Percentiles rank a stretch among this genome's conserved stretches.
Conservation (phyloP, 345 rosid genomes). For the Hevea brasiliensis region DNA sequence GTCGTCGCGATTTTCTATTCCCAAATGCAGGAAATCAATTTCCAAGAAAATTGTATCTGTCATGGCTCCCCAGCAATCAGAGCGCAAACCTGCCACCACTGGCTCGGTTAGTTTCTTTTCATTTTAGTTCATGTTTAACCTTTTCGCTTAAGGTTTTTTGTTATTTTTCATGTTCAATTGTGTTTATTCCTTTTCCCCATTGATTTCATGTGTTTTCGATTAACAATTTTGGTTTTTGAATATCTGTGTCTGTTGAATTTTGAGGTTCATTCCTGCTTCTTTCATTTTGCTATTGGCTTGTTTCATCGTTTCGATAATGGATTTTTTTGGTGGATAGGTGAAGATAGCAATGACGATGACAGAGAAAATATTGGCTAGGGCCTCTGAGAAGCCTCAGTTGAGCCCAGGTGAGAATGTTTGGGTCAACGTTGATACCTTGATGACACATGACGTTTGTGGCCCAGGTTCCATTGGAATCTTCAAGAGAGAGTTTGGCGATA, state of each 20-base stretch:
- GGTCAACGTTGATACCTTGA: constrained; percentile 86
- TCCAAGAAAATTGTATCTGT: constrained; percentile 67
- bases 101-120: constrained; percentile 45
- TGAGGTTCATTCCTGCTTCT: no score
- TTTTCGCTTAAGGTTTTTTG: no score
- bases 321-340: constrained; percentile 46
- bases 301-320: not conserved
- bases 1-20: constrained; percentile 42
- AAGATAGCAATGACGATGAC: constrained; percentile 96
- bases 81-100: constrained; percentile 69
- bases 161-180: not conserved
- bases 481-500: constrained; percentile 82
- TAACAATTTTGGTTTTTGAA: not conserved
- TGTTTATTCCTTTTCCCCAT: not conserved
- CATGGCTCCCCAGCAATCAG: constrained; percentile 72
- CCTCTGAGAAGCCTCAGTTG: constrained; percentile 68
- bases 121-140: not conserved
- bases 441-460: constrained; percentile 98
- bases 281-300: not conserved
- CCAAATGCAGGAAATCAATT: constrained; percentile 50
- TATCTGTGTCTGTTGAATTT: not conserved
- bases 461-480: constrained; percentile 92
- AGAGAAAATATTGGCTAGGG: constrained; percentile 86
- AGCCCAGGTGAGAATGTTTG: constrained; percentile 92
- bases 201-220: not conserved